Evolutionary conservation across 2,329 filamentous ascomycete genomes (phyloP).

Genomic region (Thelonectria olida): DNA sequence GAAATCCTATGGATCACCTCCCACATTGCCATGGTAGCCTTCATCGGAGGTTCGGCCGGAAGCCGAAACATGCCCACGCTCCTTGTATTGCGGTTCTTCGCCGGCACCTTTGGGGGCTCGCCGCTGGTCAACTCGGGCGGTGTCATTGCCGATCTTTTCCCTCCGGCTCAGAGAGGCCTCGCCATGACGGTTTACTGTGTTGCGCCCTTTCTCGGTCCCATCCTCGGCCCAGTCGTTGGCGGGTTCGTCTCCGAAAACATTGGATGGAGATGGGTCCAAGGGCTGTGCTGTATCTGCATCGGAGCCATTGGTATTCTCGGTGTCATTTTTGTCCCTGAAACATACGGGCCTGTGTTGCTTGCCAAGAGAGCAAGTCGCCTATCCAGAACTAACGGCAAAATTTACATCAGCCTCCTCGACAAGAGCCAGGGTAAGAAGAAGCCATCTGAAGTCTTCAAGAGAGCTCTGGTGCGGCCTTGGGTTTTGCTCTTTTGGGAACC

Average conservation of each 20-base stretch:
- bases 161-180: background rate
- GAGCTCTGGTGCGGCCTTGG: background rate
- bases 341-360: slow-evolving; percentile 1
- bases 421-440: background rate
- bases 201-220: background rate
- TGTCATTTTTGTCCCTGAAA: background rate
- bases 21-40: background rate
- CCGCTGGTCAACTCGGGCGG: background rate
- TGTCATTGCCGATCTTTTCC: background rate
- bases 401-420: background rate
- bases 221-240: background rate
- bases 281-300: background rate
- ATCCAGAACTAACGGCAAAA: background rate
- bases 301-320: background rate
- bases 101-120: background rate
- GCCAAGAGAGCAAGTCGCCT: background rate
- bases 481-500: background rate
- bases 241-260: background rate
- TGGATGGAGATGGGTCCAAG: background rate
- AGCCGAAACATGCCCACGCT: background rate
- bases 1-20: background rate
- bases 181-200: background rate
- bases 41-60: background rate
- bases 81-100: background rate
- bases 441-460: background rate